Percentiles rank a stretch among this genome's conserved stretches.
phyloP scores from a whole-genome alignment of 768 basidiomycete genomes.

The Hydnomerulius pinastri region DNA sequence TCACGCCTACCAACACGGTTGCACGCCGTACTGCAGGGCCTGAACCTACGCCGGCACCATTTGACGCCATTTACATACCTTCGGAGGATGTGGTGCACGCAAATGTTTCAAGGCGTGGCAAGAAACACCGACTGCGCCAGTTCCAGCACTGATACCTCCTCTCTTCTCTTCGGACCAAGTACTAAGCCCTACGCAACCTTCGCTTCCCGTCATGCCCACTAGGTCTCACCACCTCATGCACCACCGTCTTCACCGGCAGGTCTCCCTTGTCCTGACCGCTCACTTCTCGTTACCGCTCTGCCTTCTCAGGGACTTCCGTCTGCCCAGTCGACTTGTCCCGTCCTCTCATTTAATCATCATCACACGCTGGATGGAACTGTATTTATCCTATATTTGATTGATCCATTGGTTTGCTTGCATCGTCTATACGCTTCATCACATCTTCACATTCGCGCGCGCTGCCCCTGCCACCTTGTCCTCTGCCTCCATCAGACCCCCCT shows the following conservation, averaged over 20 bases:
- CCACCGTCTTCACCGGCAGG: conserved; percentile 1
- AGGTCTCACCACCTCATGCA: conserved; percentile 6
- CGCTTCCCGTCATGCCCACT: conserved; percentile 5
- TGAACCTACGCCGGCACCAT: conserved; percentile 18
- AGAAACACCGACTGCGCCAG: conserved; percentile 9
- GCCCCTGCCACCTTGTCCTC: conserved; percentile 1
- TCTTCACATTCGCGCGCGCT: not conserved
- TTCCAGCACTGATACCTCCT: conserved; percentile 11
- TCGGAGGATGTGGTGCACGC: conserved; percentile 3
- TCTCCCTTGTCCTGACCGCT: conserved; percentile 2
- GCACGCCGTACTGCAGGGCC: conserved; percentile 36
- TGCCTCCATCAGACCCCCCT: not conserved
- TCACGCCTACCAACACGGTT: conserved; percentile 65
- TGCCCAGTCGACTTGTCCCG: conserved; percentile 22
- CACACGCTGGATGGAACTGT: conserved; percentile 23
- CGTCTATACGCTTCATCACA: conserved; percentile 14
- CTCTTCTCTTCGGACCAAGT: not conserved
- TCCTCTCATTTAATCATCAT: conserved; percentile 34
- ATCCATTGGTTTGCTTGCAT: conserved; percentile 8
- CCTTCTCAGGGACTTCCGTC: conserved; percentile 23
- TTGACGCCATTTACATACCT: conserved; percentile 8
- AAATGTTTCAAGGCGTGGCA: conserved; percentile 7
- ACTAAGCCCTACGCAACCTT: not conserved
- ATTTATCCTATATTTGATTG: conserved; percentile 23
- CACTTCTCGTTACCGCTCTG: not conserved